These are phyloP conservation scores for Capillidium heterosporum DNA, from an alignment of 371 early-diverging fungal species.

Conservation along the genomic window DNA sequence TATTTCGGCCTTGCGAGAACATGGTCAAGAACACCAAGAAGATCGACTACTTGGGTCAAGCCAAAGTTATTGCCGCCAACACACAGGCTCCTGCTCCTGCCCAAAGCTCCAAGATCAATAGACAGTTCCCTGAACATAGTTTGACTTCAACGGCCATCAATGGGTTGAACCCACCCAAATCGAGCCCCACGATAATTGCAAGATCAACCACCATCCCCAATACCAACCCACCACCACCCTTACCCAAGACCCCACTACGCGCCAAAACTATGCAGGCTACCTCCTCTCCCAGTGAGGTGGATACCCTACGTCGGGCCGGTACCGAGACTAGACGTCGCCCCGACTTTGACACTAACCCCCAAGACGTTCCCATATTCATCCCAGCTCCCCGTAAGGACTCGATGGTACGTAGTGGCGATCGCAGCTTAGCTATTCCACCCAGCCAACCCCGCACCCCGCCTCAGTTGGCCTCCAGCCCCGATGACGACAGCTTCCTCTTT, in stretches of 20 bases:
- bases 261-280: not conserved
- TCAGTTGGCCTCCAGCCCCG: not conserved
- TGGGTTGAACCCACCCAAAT: not conserved
- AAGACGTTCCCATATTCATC: not conserved
- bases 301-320: not conserved
- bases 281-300: not conserved
- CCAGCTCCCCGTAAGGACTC: not conserved
- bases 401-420: not conserved
- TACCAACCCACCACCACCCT: not conserved
- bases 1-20: constrained; percentile 68
- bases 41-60: constrained; percentile 57
- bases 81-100: constrained; percentile 12
- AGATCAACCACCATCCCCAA: not conserved
- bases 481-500: not conserved
- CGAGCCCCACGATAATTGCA: not conserved
- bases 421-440: not conserved
- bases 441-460: not conserved
- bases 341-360: not conserved
- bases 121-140: not conserved
- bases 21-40: constrained; percentile 59
- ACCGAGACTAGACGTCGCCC: not conserved
- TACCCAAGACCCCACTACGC: not conserved
- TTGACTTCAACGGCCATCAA: not conserved
- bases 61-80: constrained; percentile 53
- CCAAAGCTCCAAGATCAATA: not conserved